Conservation (phyloP, 768 basidiomycete species). For the Agrocybe pediades region DNA sequence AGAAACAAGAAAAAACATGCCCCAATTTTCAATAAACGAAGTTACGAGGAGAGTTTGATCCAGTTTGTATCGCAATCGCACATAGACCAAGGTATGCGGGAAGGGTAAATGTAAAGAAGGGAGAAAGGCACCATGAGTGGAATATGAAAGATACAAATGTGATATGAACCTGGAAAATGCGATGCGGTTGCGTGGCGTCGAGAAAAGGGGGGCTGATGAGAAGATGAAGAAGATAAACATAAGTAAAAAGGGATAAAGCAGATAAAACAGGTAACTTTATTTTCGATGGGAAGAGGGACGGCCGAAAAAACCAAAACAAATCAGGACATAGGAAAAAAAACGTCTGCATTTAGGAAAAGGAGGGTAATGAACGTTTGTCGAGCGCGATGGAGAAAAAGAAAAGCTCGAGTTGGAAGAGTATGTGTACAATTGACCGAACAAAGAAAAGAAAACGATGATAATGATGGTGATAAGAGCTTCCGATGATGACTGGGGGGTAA, state of each 20-base stretch:
- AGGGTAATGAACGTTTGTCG: slow-evolving; percentile 23
- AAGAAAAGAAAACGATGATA: not conserved
- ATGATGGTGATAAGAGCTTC: not conserved
- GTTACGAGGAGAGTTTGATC: not conserved
- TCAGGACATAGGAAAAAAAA: slow-evolving; percentile 6
- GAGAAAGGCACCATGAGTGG: slow-evolving; percentile 26
- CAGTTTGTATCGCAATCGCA: not conserved
- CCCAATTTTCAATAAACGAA: not conserved
- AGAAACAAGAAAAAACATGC: not conserved
- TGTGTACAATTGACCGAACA: not conserved
- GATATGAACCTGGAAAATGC: not conserved
- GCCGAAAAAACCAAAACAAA: slow-evolving; percentile 5
- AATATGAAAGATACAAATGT: not conserved
- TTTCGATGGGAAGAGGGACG: slow-evolving; percentile 5
- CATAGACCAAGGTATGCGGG: not conserved
- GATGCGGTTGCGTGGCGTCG: not conserved
- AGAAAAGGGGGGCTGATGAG: not conserved
- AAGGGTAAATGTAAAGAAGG: not conserved
- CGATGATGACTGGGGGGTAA: not conserved
- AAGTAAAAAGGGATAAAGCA: slow-evolving; percentile 11
- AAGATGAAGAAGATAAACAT: slow-evolving; percentile 15
- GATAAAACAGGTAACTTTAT: not conserved
- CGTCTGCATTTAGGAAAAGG: not conserved
- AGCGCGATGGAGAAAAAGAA: slow-evolving; percentile 7
- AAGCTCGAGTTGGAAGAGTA: slow-evolving; percentile 7